Evolutionary conservation across 2,329 filamentous ascomycete species (phyloP).

Genomic region (Trichophyton verrucosum): DNA sequence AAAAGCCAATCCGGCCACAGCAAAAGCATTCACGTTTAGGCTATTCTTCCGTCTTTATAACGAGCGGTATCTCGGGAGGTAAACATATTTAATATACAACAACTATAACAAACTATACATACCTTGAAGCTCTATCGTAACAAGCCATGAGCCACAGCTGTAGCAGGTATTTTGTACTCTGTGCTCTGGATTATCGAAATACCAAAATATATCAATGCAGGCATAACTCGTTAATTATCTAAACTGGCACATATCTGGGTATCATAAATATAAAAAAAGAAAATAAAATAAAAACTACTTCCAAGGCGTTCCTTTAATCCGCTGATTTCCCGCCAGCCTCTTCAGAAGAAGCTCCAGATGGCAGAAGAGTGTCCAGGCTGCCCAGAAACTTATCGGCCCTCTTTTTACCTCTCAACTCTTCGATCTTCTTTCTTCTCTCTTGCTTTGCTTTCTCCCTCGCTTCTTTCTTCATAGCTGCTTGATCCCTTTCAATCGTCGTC

Average conservation of each 20-base stretch:
- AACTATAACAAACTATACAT: no score
- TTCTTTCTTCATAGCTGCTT: constrained; percentile 45
- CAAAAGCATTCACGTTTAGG: no score
- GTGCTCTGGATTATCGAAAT: no score
- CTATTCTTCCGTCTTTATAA: no score
- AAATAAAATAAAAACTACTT: background rate
- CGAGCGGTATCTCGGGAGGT: no score
- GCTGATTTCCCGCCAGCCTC: background rate
- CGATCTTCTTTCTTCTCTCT: constrained; percentile 37
- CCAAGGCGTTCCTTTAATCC: background rate
- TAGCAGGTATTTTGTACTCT: no score
- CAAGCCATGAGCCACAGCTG: no score
- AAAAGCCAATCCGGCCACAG: no score
- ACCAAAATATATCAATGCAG: background rate
- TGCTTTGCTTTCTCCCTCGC: constrained; percentile 52
- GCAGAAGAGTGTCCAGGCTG: constrained; percentile 31
- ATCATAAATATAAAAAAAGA: no score
- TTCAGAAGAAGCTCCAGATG: background rate
- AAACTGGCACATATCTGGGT: background rate
- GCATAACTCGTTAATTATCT: background rate
- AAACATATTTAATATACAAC: no score
- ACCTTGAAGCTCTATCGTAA: no score
- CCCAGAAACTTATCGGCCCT: constrained; percentile 63
- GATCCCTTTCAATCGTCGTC: constrained; percentile 52
- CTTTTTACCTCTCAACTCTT: constrained; percentile 47